Evolutionary conservation across 2,329 filamentous ascomycete genomes (phyloP).

Genomic region (Calonectria hongkongensis): DNA sequence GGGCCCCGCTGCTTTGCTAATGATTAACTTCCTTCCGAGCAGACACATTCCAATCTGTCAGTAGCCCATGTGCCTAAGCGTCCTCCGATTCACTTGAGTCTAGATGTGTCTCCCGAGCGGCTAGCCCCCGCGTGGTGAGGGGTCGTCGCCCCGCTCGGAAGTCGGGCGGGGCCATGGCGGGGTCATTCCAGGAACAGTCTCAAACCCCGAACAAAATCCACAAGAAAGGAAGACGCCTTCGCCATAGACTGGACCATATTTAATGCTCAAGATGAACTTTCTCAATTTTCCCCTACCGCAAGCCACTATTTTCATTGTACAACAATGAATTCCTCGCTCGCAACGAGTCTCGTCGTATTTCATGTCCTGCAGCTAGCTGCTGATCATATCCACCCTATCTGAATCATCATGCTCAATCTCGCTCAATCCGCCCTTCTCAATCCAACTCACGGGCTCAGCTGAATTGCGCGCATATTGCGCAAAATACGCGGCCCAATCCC

Average conservation of each 20-base stretch:
- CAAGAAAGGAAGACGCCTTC: not conserved
- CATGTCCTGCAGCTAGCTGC: not conserved
- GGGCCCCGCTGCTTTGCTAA: not conserved
- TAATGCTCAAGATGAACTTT: not conserved
- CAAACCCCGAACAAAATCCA: constrained; percentile 8
- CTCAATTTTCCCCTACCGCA: not conserved
- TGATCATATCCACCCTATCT: not conserved
- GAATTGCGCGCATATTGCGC: constrained; percentile 12
- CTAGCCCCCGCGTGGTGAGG: constrained; percentile 10
- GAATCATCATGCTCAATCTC: constrained; percentile 30
- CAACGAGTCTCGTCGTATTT: not conserved
- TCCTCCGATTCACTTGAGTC: not conserved
- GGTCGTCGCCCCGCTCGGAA: constrained; percentile 6
- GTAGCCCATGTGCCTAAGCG: not conserved
- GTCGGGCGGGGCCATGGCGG: constrained; percentile 25
- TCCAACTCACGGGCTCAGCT: not conserved
- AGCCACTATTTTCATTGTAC: not conserved
- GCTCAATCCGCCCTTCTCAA: constrained; percentile 24
- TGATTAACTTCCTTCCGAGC: not conserved
- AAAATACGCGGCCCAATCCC: not conserved
- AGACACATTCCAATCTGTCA: not conserved
- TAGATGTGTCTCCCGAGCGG: not conserved
- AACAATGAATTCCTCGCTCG: not conserved
- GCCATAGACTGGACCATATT: not conserved
- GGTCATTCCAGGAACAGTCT: constrained; percentile 27